Conservation (phyloP, 192 early-diverging fungal genomes). For the Gamsiella multidivaricata region DNA sequence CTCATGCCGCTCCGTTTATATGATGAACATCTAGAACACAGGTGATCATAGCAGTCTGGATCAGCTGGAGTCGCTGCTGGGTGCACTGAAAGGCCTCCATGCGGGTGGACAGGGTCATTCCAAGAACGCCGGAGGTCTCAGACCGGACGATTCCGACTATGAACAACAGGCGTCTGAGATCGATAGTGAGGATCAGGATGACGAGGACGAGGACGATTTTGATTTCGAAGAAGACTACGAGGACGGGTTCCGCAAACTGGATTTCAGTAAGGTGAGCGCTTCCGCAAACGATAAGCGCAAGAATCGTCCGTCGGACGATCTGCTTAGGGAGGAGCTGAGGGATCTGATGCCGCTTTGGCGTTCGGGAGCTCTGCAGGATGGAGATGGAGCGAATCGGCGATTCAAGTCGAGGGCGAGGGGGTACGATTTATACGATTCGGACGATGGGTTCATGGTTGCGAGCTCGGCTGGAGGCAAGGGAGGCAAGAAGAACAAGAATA, state of each 20-base stretch:
- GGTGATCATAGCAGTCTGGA: conserved; percentile 17
- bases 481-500: conserved; percentile 49
- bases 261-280: conserved; percentile 23
- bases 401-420: conserved; percentile 45
- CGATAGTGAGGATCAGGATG: conserved; percentile 13
- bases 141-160: conserved; percentile 27
- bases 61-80: conserved; percentile 24
- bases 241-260: conserved; percentile 38
- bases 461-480: conserved; percentile 4
- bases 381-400: conserved; percentile 30
- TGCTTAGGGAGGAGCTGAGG: conserved; percentile 33
- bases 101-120: conserved; percentile 19
- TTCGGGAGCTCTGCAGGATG: conserved; percentile 33
- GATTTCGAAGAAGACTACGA: conserved; percentile 49
- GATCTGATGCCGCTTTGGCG: conserved; percentile 44
- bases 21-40: conserved; percentile 30
- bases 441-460: conserved; percentile 28
- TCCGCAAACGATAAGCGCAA: conserved; percentile 31
- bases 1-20: not conserved
- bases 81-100: conserved; percentile 34
- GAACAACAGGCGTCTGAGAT: conserved; percentile 27
- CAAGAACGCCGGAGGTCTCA: conserved; percentile 13
- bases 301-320: conserved; percentile 35
- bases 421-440: conserved; percentile 46
- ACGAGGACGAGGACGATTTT: conserved; percentile 33